Evolutionary conservation across 2,329 filamentous ascomycete species (phyloP), one percentile per base, ranked within the genome.

Genomic region (Colletotrichum salicis): DNA sequence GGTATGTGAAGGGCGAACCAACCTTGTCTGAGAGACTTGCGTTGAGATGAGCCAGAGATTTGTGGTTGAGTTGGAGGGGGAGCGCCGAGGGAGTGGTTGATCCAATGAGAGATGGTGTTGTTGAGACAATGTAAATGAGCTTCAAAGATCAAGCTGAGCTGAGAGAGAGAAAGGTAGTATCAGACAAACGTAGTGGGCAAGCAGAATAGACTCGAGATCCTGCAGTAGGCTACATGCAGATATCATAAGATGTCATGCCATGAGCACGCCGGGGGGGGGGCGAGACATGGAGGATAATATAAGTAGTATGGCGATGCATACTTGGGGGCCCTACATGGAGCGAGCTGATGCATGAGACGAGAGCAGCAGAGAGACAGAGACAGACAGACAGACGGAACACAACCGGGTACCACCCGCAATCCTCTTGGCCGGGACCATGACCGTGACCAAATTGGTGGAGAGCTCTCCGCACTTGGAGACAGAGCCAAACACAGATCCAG

Each of bases 381-480:
- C 27, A 29, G 27, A 29, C 37, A 41, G 41, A 48, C 41, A 48
- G 41, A 48, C 41, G 41, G 41, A 48, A 63, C 24, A 48, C 13
- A 27, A 15, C 13, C 11, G 41, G 58, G 15, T 48, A 19, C 15
- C 45, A 37, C 52, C 45, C 52, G 13, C 8, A 19, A 41, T 41
- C 24, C 48, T 31, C 8, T 54, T 37, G 22, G 27, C 27, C 24
- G 58, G 58, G 31, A 35, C 29, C 31, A 63, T 54, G 48, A 24
- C 41, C 41, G 19, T 48, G 19, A 48, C 41, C 60, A 63, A 29
- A 29, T 24, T 37, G 19, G 24, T 35, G 22, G 51, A 37, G 15
- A 68, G 35, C 58, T 68, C 51, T 37, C 58, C 35, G 51, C 65
- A 68, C 22, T 48, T 60, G 56, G 67, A 60, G 55, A 37, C 60